Conservation (phyloP, 352 stramenopile genomes). For the Pythium aphanidermatum region DNA sequence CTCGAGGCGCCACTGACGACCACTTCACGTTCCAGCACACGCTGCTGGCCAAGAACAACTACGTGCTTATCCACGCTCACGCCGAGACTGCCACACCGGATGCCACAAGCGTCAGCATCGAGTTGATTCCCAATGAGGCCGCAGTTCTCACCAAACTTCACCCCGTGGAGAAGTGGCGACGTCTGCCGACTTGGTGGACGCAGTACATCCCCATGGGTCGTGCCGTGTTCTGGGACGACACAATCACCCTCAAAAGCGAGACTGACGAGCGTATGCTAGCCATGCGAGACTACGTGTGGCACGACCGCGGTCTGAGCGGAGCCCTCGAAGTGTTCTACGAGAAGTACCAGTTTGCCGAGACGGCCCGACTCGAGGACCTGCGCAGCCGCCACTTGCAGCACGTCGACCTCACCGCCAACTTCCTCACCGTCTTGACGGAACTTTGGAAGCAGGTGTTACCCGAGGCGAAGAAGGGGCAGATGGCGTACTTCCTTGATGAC, state of each 20-base stretch:
- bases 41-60: conserved; percentile 48
- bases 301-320: conserved; percentile 34
- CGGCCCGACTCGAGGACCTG: conserved; percentile 62
- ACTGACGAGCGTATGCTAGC: conserved; percentile 45
- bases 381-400: conserved; percentile 38
- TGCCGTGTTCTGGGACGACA: conserved; percentile 68
- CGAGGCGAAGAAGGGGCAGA: conserved; percentile 31
- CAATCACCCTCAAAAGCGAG: conserved; percentile 40
- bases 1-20: conserved; percentile 28
- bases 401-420: conserved; percentile 33
- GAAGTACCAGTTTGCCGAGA: conserved; percentile 73
- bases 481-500: conserved; percentile 52
- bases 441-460: conserved; percentile 57
- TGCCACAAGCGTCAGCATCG: conserved; percentile 28
- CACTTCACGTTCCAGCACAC: conserved; percentile 53
- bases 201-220: conserved; percentile 55
- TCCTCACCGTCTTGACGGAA: conserved; percentile 39
- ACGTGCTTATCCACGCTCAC: conserved; percentile 33
- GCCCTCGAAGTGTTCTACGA: conserved; percentile 67
- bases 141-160: conserved; percentile 18
- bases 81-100: conserved; percentile 13
- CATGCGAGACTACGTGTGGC: conserved; percentile 36
- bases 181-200: conserved; percentile 50
- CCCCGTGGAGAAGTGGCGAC: conserved; percentile 29
- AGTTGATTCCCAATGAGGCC: conserved; percentile 39